Evolutionary conservation across 164 flowering plant species (phyloP).

Genomic region (Paratinospora sagittata): DNA sequence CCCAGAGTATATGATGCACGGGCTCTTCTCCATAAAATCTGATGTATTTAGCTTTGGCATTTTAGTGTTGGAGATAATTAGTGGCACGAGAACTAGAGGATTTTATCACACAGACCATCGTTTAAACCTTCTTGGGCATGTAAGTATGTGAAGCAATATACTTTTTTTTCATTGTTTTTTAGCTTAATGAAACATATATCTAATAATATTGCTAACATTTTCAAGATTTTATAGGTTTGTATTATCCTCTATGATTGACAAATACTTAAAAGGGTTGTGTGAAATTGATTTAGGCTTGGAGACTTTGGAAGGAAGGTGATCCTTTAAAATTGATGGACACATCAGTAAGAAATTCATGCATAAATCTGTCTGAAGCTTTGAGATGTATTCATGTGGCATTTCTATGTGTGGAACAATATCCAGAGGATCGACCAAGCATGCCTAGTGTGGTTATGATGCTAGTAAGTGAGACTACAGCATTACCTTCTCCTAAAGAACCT

Average conservation of each 20-base stretch:
- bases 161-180: neutral
- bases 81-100: constrained; percentile 11
- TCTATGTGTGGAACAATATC: constrained; percentile 21
- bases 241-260: no score
- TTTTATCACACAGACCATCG: constrained; percentile 8
- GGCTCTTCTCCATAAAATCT: constrained; percentile 8
- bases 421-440: constrained; percentile 18
- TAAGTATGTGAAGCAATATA: neutral
- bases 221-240: no score
- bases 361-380: neutral
- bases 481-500: constrained; percentile 2
- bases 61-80: constrained; percentile 6
- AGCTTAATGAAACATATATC: neutral
- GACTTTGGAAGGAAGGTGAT: constrained; percentile 16
- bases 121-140: constrained; percentile 11
- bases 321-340: constrained; percentile 7
- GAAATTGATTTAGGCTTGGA: constrained; percentile 19
- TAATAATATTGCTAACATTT: no score
- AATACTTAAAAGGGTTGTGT: constrained; percentile 12
- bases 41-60: constrained; percentile 16
- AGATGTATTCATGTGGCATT: constrained; percentile 21
- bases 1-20: constrained; percentile 5
- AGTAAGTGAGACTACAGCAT: no score
- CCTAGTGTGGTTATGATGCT: constrained; percentile 2
- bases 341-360: neutral